Base-by-base conservation (phyloP, 139 green algal species). In the Pseudopediastrum boryanum region DNA sequence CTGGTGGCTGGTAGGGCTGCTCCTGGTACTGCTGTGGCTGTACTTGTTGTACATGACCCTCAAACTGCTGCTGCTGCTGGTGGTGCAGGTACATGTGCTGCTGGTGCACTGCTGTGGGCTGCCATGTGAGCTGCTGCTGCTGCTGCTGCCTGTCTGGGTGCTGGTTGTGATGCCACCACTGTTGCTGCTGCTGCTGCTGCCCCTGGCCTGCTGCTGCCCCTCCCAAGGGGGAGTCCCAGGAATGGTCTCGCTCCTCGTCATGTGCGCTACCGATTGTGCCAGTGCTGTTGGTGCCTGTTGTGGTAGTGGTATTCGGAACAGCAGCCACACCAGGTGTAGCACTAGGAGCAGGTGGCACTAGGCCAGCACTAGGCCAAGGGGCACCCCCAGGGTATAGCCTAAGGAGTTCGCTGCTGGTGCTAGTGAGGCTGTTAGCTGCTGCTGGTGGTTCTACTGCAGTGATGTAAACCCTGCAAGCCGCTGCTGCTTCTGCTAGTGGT, bases 381-480 rank as follows among this genome's bases (percentile, higher is more conserved):
- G n/a, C n/a, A n/a, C n/a, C n/a, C n/a, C n/a, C n/a, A n/a, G n/a
- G n/a, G n/a, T n/a, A n/a, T n/a, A n/a, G n/a, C n/a, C n/a, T n/a
- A n/a, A n/a, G n/a, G n/a, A n/a, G n/a, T n/a, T n/a, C n/a, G n/a
- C n/a, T n/a, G n/a, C n/a, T n/a, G n/a, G n/a, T n/a, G n/a, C n/a
- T n/a, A n/a, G n/a, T n/a, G n/a, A n/a, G n/a, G n/a, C n/a, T n/a
- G n/a, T n/a, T n/a, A n/a, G n/a, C n/a, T n/a, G n/a, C n/a, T n/a
- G n/a, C n/a, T n/a, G n/a, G n/a, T n/a, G n/a, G n/a, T n/a, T n/a
- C n/a, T n/a, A n/a, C n/a, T n/a, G n/a, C n/a, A n/a, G n/a, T n/a
- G 23, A 78, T 54, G 71, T 78, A 78, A 16, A 78, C 54, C 16
- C 54, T 39, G 71, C 71, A 70, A 23, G 71, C 27, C 36, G 54